Evolutionary conservation across 352 stramenopile species (phyloP).

Genomic region (Phytophthora lateralis): DNA sequence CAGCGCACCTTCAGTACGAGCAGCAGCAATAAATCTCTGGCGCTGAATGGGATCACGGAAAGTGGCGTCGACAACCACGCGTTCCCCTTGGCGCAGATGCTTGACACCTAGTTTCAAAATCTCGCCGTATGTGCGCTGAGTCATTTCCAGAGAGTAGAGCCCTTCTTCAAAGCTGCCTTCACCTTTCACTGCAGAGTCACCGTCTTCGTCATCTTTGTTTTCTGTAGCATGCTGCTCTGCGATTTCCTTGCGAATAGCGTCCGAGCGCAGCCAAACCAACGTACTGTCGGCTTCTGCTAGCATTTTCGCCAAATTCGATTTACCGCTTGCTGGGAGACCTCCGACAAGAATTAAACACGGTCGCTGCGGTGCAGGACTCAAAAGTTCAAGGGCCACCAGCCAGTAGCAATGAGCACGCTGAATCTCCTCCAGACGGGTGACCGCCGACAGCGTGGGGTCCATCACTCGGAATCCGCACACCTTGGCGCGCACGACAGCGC

Average conservation of each 20-base stretch:
- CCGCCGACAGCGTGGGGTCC: constrained; percentile 50
- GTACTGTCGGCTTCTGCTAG: constrained; percentile 50
- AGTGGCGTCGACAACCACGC: constrained; percentile 65
- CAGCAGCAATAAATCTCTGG: constrained; percentile 46
- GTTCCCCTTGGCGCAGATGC: constrained; percentile 51
- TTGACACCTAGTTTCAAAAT: constrained; percentile 45
- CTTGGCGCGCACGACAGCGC: constrained; percentile 72
- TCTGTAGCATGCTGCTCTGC: constrained; percentile 17
- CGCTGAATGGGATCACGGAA: constrained; percentile 57
- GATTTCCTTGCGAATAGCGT: constrained; percentile 72
- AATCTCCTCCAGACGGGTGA: constrained; percentile 38
- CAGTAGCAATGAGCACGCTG: constrained; percentile 65
- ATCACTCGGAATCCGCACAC: constrained; percentile 69
- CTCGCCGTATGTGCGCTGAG: constrained; percentile 68
- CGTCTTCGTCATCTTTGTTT: constrained; percentile 4
- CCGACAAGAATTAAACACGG: constrained; percentile 62
- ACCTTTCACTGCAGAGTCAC: constrained; percentile 7
- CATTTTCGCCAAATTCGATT: constrained; percentile 64
- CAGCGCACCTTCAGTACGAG: constrained; percentile 53
- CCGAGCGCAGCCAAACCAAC: constrained; percentile 61
- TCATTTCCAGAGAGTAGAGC: constrained; percentile 64
- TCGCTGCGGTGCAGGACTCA: constrained; percentile 46
- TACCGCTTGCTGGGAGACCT: constrained; percentile 65
- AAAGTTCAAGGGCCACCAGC: constrained; percentile 64
- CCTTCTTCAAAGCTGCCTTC: constrained; percentile 58